Conservation (phyloP, 31 red algal genomes). For the Endocladia muricata region DNA sequence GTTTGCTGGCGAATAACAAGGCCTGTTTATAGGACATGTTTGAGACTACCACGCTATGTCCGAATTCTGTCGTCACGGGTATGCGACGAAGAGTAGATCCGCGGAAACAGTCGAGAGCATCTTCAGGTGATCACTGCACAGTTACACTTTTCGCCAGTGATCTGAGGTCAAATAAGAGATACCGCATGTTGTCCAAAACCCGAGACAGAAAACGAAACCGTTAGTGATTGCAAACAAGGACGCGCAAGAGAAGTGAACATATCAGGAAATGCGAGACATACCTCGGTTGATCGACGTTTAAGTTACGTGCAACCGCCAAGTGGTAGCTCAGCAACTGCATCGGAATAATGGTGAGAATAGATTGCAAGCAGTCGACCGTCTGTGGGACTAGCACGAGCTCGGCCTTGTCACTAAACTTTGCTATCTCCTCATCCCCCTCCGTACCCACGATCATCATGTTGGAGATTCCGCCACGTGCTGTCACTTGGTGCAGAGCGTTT, state of each 20-base stretch:
- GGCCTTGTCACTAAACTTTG: constrained; percentile 36
- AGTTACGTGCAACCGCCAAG: constrained; percentile 73
- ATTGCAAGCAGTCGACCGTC: constrained; percentile 89
- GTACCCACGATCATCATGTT: constrained; percentile 86
- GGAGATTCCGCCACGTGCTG: constrained; percentile 73
- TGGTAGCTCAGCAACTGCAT: constrained; percentile 95
- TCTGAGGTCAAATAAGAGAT: constrained; percentile 9
- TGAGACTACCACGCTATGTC: too few relatives aligned
- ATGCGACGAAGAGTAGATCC: too few relatives aligned
- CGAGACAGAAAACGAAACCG: neutral
- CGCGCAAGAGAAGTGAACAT: neutral
- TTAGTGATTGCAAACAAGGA: neutral
- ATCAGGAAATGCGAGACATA: neutral
- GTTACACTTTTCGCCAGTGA: constrained; percentile 68
- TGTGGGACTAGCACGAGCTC: constrained; percentile 76
- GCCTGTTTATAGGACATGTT: too few relatives aligned
- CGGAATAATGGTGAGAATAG: constrained; percentile 79
- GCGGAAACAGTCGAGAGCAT: too few relatives aligned
- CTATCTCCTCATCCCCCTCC: constrained; percentile 70
- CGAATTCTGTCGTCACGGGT: too few relatives aligned
- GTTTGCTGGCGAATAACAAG: too few relatives aligned
- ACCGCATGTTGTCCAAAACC: too few relatives aligned
- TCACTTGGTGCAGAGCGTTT: constrained; percentile 78
- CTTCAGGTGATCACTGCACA: constrained; percentile 5
- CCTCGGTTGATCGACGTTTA: constrained; percentile 97